Conservation (phyloP, 805 yeast genomes). For the Wickerhamomyces alni region DNA sequence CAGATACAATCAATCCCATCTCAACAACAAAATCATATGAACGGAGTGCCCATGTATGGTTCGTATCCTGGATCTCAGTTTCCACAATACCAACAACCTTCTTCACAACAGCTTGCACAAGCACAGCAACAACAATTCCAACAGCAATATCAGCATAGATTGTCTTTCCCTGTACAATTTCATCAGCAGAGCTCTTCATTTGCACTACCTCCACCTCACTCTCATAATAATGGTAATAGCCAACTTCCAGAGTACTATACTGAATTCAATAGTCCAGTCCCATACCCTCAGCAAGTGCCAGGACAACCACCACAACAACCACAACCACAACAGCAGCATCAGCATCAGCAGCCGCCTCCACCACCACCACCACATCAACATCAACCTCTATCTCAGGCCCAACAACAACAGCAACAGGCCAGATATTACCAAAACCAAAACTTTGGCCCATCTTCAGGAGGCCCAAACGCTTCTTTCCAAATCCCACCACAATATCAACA, state of each 20-base stretch:
- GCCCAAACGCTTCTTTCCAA: no score
- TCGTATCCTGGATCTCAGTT: no score
- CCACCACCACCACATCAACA: constrained; percentile 1
- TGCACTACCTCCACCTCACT: not conserved
- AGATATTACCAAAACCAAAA: not conserved
- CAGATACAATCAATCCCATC: no score
- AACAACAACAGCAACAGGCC: constrained; percentile 2
- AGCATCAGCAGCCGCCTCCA: not conserved
- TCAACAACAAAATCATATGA: no score
- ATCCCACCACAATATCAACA: not conserved
- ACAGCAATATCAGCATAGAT: not conserved
- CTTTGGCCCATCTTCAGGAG: not conserved
- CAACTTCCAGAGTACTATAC: not conserved
- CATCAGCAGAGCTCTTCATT: not conserved
- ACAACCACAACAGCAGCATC: not conserved
- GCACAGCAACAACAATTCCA: not conserved
- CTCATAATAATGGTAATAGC: not conserved
- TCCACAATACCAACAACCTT: constrained; percentile 10
- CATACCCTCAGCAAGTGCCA: no score
- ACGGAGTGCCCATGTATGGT: no score
- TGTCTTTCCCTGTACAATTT: not conserved
- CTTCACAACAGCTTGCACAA: constrained; percentile 1
- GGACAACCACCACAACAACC: not conserved
- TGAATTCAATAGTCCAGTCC: no score
- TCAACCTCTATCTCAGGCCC: not conserved